phyloP scores from a whole-genome alignment of 306 rosid species.

The Oemleria cerasiformis region DNA sequence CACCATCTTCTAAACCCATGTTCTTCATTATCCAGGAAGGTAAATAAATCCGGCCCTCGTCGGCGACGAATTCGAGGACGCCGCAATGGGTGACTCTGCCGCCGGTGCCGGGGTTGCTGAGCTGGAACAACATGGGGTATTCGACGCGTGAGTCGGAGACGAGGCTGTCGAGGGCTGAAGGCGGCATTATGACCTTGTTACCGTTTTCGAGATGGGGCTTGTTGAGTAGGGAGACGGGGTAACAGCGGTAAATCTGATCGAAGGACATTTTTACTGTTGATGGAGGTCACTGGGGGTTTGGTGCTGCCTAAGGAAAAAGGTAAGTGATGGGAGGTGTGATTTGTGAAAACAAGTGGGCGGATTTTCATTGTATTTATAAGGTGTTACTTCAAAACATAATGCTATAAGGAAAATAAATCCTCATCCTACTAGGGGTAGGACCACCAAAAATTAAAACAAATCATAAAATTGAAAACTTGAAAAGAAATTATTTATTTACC shows the following conservation, averaged over 20 bases:
- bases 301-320: no score
- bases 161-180: slow-evolving; percentile 15
- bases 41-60: slow-evolving; percentile 7
- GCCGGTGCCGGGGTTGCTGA: not conserved
- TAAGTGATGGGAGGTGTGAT: no score
- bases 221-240: not conserved
- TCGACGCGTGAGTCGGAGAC: not conserved
- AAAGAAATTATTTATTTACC: no score
- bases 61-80: slow-evolving; percentile 22
- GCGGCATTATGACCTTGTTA: slow-evolving; percentile 22
- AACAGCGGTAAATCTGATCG: slow-evolving; percentile 8
- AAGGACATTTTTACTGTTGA: not conserved
- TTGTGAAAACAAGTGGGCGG: no score
- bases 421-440: no score
- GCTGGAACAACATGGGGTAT: slow-evolving; percentile 15
- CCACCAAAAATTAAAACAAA: no score
- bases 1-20: slow-evolving; percentile 3
- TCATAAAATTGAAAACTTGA: no score
- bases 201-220: slow-evolving; percentile 2
- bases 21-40: slow-evolving; percentile 23
- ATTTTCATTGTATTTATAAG: no score
- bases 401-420: no score
- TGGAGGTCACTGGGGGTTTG: no score
- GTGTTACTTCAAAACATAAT: no score
- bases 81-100: slow-evolving; percentile 6